Evolutionary conservation across 768 basidiomycete genomes (phyloP).

Genomic region (Lactifluus rugatus): DNA sequence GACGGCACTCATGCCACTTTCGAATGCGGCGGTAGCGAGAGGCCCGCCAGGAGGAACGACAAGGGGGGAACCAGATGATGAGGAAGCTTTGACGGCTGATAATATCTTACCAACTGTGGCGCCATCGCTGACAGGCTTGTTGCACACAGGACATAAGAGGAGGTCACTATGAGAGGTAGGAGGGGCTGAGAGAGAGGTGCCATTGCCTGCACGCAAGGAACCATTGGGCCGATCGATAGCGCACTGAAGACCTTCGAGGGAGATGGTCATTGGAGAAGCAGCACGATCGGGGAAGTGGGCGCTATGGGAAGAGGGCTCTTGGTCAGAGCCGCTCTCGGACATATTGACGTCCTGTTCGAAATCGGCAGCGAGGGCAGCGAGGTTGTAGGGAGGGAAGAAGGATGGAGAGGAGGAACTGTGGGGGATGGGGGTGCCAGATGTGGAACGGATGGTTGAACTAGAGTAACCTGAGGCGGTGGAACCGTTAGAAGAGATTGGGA

Average conservation of each 20-base stretch:
- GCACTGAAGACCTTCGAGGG: constrained; percentile 11
- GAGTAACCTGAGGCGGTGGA: constrained; percentile 4
- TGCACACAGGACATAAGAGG: constrained; percentile 16
- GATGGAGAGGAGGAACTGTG: constrained; percentile 9
- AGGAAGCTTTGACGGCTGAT: neutral
- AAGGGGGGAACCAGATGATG: constrained; percentile 9
- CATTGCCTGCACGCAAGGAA: neutral
- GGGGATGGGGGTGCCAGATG: constrained; percentile 10
- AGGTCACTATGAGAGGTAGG: constrained; percentile 17
- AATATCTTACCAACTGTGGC: constrained; percentile 1
- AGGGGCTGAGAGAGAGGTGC: constrained; percentile 15
- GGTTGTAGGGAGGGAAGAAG: constrained; percentile 10
- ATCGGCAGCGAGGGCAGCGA: neutral
- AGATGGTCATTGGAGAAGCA: constrained; percentile 18
- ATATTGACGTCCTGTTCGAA: constrained; percentile 16
- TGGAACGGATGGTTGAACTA: constrained; percentile 9
- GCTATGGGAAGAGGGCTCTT: neutral
- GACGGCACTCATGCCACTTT: constrained; percentile 50
- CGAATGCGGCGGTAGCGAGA: constrained; percentile 40
- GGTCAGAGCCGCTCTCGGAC: constrained; percentile 9
- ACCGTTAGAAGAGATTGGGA: neutral
- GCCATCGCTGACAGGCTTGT: constrained; percentile 12
- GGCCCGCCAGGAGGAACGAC: constrained; percentile 39
- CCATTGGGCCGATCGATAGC: constrained; percentile 4
- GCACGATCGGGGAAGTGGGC: constrained; percentile 9